Evolutionary conservation across 2,329 filamentous ascomycete genomes (phyloP), one percentile per base, ranked within the genome.

Genomic region (Byssoonygena ceratinophila): DNA sequence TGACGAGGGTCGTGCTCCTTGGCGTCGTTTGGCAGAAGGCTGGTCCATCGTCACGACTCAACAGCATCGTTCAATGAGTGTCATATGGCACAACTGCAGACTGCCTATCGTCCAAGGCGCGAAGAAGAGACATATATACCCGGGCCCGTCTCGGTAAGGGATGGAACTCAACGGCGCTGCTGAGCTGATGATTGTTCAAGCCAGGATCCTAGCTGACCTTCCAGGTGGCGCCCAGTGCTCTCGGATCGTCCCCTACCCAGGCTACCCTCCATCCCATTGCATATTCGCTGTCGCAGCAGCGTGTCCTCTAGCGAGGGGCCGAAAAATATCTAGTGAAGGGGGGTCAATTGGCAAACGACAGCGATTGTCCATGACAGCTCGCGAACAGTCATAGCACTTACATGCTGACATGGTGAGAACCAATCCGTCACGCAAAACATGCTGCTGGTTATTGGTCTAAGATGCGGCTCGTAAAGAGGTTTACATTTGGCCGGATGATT

Each of bases 11-110:
- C 37, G 51, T 20, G 39, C 27, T 32, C 36, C 54, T 56, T 56
- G 54, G 54, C 54, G 54, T 41, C 54, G 54, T 46, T 49, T 48
- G 27, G 43, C 25, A 32, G 53, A 36, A 20, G 44, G 20, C 46
- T 32, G 40, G 39, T 51, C 50, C 50, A 53, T 52, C 45, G 29
- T 44, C 22, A 11, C 22, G 22, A 27, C n/a, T 25, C n/a, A 36
- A n/a, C 8, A 39, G 5, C 4, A 23, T n/a, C n/a, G n/a, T n/a
- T n/a, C n/a, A n/a, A n/a, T n/a, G n/a, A n/a, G n/a, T n/a, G n/a
- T n/a, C n/a, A n/a, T n/a, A n/a, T n/a, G n/a, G n/a, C 34, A 31
- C 43, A n/a, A 22, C 25, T 1, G 16, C 18, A 5, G 18, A 32
- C 34, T 34, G 25, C 18, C 1, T 29, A 2, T 31, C 12, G n/a